Conservation (phyloP, 2,329 filamentous ascomycete genomes). For the Simplicillium sp. region DNA sequence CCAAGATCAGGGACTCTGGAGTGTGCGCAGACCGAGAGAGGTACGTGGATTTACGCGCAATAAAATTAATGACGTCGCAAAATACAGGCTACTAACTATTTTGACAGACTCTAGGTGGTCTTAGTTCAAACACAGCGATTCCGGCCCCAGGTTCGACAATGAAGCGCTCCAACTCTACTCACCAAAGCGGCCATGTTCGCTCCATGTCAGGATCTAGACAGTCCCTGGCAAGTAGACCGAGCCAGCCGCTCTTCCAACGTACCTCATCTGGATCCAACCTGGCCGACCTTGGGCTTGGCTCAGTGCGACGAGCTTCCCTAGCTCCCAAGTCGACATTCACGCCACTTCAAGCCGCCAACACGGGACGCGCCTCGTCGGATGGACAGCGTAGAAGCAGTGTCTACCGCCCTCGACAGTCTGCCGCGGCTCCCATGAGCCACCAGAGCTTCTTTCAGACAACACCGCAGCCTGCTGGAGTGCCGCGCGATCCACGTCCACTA, state of each 20-base stretch:
- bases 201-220: slow-evolving; percentile 76
- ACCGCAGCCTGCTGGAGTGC: slow-evolving; percentile 70
- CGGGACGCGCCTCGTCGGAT: slow-evolving; percentile 37
- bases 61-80: neutral
- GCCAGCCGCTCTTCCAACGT: slow-evolving; percentile 78
- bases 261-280: slow-evolving; percentile 76
- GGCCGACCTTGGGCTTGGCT: slow-evolving; percentile 70
- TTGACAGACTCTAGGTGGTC: slow-evolving; percentile 69
- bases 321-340: slow-evolving; percentile 57
- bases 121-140: slow-evolving; percentile 75
- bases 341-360: slow-evolving; percentile 41
- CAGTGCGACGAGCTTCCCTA: slow-evolving; percentile 73
- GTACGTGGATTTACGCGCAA: slow-evolving; percentile 36
- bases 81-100: slow-evolving; percentile 2
- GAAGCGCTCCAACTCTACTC: slow-evolving; percentile 68
- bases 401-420: slow-evolving; percentile 60
- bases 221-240: slow-evolving; percentile 71
- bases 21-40: slow-evolving; percentile 84
- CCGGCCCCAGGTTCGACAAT: slow-evolving; percentile 88
- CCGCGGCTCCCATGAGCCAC: slow-evolving; percentile 57
- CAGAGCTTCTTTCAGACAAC: slow-evolving; percentile 94
- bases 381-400: slow-evolving; percentile 72
- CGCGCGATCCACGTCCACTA: slow-evolving; percentile 77
- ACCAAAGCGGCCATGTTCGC: slow-evolving; percentile 62
- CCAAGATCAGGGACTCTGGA: slow-evolving; percentile 82